phyloP scores from a whole-genome alignment of 2,329 filamentous ascomycete genomes.

The Teratosphaeria gauchensis region DNA sequence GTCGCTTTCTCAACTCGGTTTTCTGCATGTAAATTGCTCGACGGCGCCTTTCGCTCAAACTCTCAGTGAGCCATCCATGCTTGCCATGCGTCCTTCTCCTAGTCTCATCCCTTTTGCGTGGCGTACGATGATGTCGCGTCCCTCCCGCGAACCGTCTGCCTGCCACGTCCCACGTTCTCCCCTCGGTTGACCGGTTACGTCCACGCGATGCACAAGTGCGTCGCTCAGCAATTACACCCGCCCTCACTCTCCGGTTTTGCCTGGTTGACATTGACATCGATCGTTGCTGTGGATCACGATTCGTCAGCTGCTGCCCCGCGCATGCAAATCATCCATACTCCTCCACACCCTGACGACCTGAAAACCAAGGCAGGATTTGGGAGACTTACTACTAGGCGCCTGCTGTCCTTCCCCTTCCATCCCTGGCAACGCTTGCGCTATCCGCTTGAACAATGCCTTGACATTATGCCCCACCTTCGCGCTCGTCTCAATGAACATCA shows the following conservation, averaged over 20 bases:
- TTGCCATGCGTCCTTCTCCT: neutral
- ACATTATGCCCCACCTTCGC: slow-evolving; percentile 97
- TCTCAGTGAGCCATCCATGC: neutral
- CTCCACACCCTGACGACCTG: neutral
- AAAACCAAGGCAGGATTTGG: neutral
- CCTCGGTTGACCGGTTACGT: too few relatives aligned
- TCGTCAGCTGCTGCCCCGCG: neutral
- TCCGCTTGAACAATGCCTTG: slow-evolving; percentile 93
- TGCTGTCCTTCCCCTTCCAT: slow-evolving; percentile 88
- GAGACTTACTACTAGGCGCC: slow-evolving; percentile 64
- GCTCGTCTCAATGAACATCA: slow-evolving; percentile 99
- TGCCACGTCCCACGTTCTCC: too few relatives aligned
- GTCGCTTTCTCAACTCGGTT: neutral
- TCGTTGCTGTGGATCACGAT: slow-evolving; percentile 14
- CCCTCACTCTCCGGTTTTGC: slow-evolving; percentile 27
- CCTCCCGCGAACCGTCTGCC: too few relatives aligned
- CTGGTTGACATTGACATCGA: slow-evolving; percentile 28
- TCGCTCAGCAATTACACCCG: slow-evolving; percentile 25
- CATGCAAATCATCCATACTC: neutral
- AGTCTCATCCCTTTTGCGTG: too few relatives aligned
- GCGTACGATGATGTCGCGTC: too few relatives aligned
- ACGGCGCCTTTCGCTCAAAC: neutral
- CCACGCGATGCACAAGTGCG: too few relatives aligned
- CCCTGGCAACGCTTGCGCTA: slow-evolving; percentile 91
- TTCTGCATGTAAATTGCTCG: neutral